These are phyloP conservation scores for Avena eriantha DNA, from an alignment of 176 grass and related monocot species.

Conservation along the genomic window DNA sequence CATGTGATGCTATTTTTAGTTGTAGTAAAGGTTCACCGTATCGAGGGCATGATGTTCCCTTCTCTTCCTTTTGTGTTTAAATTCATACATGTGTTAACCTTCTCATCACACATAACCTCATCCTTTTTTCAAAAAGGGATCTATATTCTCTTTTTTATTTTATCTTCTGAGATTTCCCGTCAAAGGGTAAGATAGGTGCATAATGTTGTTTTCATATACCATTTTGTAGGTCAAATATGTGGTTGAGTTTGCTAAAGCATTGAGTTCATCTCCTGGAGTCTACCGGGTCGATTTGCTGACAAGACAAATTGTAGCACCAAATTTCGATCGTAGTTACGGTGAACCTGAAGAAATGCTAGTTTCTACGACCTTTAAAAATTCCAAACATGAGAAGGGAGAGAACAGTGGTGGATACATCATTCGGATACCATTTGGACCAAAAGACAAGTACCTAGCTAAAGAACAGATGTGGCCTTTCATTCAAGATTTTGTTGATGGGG, in stretches of 20 bases:
- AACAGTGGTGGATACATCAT: conserved; percentile 79
- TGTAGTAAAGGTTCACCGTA: neutral
- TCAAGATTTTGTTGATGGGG: conserved; percentile 90
- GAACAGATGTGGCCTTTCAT: conserved; percentile 77
- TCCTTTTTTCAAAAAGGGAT: neutral
- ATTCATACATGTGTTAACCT: conserved; percentile 10
- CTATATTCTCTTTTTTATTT: conserved; percentile 30
- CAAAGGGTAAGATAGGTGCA: conserved; percentile 14
- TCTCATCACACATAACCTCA: conserved; percentile 24
- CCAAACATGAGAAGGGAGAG: conserved; percentile 71
- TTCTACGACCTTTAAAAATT: conserved; percentile 61
- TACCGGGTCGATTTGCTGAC: conserved; percentile 80
- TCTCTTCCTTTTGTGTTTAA: conserved; percentile 18
- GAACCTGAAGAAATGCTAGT: conserved; percentile 69
- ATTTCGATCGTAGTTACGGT: conserved; percentile 78
- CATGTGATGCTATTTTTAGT: neutral
- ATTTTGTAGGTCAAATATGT: conserved; percentile 83
- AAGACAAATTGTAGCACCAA: conserved; percentile 72
- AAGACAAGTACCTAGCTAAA: conserved; percentile 78
- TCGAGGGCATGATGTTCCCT: neutral
- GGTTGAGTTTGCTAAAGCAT: conserved; percentile 81
- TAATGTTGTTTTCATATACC: conserved; percentile 5
- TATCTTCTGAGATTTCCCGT: conserved; percentile 18
- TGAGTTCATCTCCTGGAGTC: conserved; percentile 84
- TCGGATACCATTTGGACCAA: conserved; percentile 80